These are phyloP conservation scores for Wallacemonas sp. DNA, from an alignment of 208 protist species.

Conservation along the genomic window DNA sequence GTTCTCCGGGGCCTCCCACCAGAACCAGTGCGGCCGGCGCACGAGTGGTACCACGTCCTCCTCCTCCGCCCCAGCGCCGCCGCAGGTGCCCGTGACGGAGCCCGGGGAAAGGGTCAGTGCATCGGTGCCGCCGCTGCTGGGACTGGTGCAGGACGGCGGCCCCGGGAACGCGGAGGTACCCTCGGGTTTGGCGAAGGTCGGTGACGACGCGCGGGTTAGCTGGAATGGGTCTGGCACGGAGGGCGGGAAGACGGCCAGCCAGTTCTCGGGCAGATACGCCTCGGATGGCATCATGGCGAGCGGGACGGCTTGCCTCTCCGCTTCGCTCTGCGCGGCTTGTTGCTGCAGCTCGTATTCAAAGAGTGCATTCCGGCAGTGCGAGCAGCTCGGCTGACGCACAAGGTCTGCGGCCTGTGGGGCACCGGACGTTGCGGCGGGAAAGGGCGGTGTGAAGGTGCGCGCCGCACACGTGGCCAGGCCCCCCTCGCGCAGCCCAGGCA, in stretches of 20 bases:
- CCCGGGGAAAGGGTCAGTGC: neutral
- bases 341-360: constrained; percentile 1
- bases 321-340: neutral
- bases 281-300: constrained; percentile 7
- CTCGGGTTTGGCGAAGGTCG: neutral
- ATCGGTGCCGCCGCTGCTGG: neutral
- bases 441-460: neutral
- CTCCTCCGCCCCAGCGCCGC: neutral
- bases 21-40: constrained; percentile 16
- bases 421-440: neutral
- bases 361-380: constrained; percentile 11
- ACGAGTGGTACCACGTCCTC: constrained; percentile 1
- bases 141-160: neutral
- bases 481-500: neutral
- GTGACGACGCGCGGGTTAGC: neutral
- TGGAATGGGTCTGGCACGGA: neutral
- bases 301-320: neutral
- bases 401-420: neutral
- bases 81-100: no score
- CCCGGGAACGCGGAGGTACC: no score
- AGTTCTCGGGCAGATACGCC: constrained; percentile 14
- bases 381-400: neutral
- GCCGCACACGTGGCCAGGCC: constrained; percentile 2
- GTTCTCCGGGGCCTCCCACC: constrained; percentile 14
- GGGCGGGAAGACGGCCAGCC: constrained; percentile 7